Evolutionary conservation across 2,329 filamentous ascomycete species (phyloP), one percentile per base, ranked within the genome.

Genomic region (Lecanoromycetidae sp.): DNA sequence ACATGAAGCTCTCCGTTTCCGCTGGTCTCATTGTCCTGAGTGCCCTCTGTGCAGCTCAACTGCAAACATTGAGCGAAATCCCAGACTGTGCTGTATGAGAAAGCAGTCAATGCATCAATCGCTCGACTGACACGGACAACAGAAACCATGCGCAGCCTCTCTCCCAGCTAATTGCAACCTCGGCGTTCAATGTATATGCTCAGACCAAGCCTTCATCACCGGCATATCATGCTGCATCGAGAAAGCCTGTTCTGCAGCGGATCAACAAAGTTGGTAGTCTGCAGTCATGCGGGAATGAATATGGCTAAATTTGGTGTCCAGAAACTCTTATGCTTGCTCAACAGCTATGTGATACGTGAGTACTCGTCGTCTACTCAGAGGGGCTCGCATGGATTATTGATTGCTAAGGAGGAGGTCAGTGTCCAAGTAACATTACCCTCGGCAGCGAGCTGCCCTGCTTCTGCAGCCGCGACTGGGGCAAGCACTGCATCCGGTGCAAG

Each of bases 41-140:
- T 53, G 63, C 66, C 52, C 60, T 67, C 23, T 64, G 58, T n/a
- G 53, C 57, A 41, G 72, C 72, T 32, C 74, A 51, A 40, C 39
- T 41, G 5, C n/a, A 76, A 58, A 56, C 57, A 32, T 57, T 70
- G 48, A 55, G 57, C 25, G 58, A 56, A 32, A 68, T 75, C 40
- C 78, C 75, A 13, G 50, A 53, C 8, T 81, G 72, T 56, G 76
- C 76, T 54, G 76, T 80, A 68, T 58, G 74, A 68, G 53, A 60
- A n/a, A 19, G 10, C 17, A 25, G 20, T 26, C 41, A 58, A 65
- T 54, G 38, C 34, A 20, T 20, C 17, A n/a, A n/a, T n/a, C n/a
- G n/a, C 30, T 46, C 43, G 27, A 44, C 30, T 30, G 36, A 39
- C 46, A 13, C n/a, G 36, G 6, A 17, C 25, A 22, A 39, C 38